Evolutionary conservation across 805 yeast species (phyloP).

Genomic region (Saturnispora diversa): DNA sequence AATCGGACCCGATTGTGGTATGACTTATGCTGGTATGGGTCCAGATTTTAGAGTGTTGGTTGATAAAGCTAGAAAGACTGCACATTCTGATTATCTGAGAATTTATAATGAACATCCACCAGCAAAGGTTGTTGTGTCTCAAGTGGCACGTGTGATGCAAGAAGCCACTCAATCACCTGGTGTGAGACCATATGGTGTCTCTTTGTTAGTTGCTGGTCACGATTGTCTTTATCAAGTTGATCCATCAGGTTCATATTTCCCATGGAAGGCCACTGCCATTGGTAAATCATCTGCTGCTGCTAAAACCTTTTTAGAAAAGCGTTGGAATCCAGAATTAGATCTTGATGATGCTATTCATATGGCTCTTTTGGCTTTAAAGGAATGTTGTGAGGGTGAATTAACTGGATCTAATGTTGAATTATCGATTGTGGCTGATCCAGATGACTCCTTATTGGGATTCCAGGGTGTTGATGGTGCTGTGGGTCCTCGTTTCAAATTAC

Average conservation of each 20-base stretch:
- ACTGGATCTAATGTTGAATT: slow-evolving; percentile 94
- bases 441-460: slow-evolving; percentile 74
- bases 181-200: slow-evolving; percentile 94
- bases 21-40: slow-evolving; percentile 97
- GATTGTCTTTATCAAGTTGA: slow-evolving; percentile 95
- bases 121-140: slow-evolving; percentile 85
- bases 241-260: slow-evolving; percentile 95
- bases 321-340: slow-evolving; percentile 97
- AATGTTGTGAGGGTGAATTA: slow-evolving; percentile 96
- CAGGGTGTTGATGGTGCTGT: slow-evolving; percentile 66
- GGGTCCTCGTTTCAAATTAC: slow-evolving; percentile 86
- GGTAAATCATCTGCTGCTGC: slow-evolving; percentile 97
- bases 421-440: slow-evolving; percentile 75
- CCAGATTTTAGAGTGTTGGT: slow-evolving; percentile 95
- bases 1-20: slow-evolving; percentile 92
- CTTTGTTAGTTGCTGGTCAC: slow-evolving; percentile 87
- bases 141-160: slow-evolving; percentile 93
- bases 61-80: slow-evolving; percentile 86
- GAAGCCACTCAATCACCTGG: slow-evolving; percentile 45
- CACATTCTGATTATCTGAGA: slow-evolving; percentile 89
- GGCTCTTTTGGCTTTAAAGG: slow-evolving; percentile 88
- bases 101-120: slow-evolving; percentile 96
- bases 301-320: slow-evolving; percentile 91
- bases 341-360: slow-evolving; percentile 97
- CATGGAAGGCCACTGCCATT: slow-evolving; percentile 99